Evolutionary conservation across 73 alveolate genomes (phyloP), one percentile per base, ranked within the genome.

Genomic region (Loxodes magnus): DNA sequence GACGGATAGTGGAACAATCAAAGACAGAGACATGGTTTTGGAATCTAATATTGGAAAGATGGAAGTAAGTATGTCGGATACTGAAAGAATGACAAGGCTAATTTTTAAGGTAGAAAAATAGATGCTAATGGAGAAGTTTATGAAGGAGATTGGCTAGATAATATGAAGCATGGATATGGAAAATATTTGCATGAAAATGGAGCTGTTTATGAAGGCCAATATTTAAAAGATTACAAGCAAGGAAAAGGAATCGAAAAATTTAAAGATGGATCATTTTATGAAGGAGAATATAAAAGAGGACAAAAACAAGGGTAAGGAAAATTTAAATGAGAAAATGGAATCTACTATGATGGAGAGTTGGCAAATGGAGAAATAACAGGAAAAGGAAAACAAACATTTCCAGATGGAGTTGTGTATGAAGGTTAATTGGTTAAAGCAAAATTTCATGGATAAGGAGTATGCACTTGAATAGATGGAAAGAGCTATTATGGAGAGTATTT

Each of bases 61-160:
- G 97, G 95, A 15, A 88, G 88, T 65, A 71, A 95, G 41, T 92
- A 92, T 72, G 99, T 88, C 81, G 99, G 99, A 12, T 87, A 67
- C 62, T 92, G 99, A 96, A 75, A 66, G 33, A 58, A 73, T 37
- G 88, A 88, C 19, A 56, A 73, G 69, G 82, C 89, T 25, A 82
- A 88, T 49, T 95, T 95, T 22, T 91, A 88, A 59, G 99, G 99
- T 0, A 70, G 96, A 33, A 84, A 84, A 87, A 68, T 84, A 27
- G 88, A 92, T 65, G 87, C 84, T 28, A 85, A 92, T 70, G 97
- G 93, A 31, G 96, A 91, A 62, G 88, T 87, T 37, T 91, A 88
- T 65, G 94, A 88, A 71, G 99, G 99, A 0, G 88, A 82, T 50
- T 84, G 96, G 96, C 72, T 81, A 44, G 90, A 79, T 35, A 92